Evolutionary conservation across 108 stramenopile genomes (phyloP).

Genomic region (Aureococcus anophagefferens): DNA sequence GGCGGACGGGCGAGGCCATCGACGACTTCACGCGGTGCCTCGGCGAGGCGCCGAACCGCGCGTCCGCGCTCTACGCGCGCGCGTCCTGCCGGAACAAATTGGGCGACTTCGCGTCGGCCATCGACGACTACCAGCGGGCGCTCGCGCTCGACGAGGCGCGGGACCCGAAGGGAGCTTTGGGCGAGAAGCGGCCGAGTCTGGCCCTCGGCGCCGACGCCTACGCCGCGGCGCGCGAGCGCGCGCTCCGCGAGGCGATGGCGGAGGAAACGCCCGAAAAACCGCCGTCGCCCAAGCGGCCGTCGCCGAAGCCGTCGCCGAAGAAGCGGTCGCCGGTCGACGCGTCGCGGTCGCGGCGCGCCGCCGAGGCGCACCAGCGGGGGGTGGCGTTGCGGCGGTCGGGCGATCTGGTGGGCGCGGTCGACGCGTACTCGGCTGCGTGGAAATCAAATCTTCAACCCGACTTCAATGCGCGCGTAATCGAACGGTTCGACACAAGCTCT

Average conservation of each 20-base stretch:
- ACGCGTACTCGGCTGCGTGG: too few species aligned
- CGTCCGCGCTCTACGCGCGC: slow-evolving; percentile 16
- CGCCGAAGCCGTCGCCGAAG: too few species aligned
- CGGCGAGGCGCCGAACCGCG: slow-evolving; percentile 11
- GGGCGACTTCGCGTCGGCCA: slow-evolving; percentile 12
- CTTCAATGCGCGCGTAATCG: too few species aligned
- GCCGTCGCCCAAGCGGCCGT: too few species aligned
- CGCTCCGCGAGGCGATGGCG: background rate
- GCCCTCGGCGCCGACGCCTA: slow-evolving; percentile 1
- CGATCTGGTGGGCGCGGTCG: too few species aligned
- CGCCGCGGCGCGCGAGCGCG: background rate
- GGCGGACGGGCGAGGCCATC: slow-evolving; percentile 9
- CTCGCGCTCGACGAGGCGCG: slow-evolving; percentile 2
- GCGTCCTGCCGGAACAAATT: slow-evolving; percentile 15
- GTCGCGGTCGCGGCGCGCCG: too few species aligned
- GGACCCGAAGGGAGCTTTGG: background rate
- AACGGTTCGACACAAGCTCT: too few species aligned
- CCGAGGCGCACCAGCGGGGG: too few species aligned
- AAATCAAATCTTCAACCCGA: too few species aligned
- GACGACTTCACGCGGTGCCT: slow-evolving; percentile 9
- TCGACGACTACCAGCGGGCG: slow-evolving; percentile 27
- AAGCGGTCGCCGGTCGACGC: too few species aligned
- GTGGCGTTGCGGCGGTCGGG: too few species aligned
- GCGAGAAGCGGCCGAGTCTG: background rate
- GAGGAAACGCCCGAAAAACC: too few species aligned